These are phyloP conservation scores for Russula sp. DNA, from an alignment of 768 basidiomycete species.

Conservation along the genomic window DNA sequence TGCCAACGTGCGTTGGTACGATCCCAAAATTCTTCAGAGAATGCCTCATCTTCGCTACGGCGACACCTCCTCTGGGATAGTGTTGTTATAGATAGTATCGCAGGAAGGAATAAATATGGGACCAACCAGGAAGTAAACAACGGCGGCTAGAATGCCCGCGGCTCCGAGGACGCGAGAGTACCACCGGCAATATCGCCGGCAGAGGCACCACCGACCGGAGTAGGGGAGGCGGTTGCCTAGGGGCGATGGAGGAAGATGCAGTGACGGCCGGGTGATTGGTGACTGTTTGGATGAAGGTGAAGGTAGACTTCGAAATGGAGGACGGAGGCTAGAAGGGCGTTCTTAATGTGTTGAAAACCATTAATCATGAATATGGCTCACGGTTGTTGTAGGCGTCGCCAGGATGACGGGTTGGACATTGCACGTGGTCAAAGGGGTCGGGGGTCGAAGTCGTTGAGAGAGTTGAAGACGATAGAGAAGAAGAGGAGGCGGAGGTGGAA, in stretches of 20 bases:
- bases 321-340: not conserved
- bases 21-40: conserved; percentile 39
- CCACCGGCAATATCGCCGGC: conserved; percentile 33
- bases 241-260: conserved; percentile 4
- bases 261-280: not conserved
- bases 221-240: conserved; percentile 5
- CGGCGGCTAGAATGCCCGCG: conserved; percentile 30
- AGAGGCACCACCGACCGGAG: conserved; percentile 12
- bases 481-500: not conserved
- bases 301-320: not conserved
- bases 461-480: not conserved
- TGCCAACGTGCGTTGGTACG: conserved; percentile 54
- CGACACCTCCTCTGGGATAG: conserved; percentile 28
- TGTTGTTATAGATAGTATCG: not conserved
- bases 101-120: not conserved
- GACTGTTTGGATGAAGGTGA: conserved; percentile 7
- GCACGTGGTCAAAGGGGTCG: not conserved
- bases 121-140: conserved; percentile 36
- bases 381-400: not conserved
- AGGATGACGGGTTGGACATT: not conserved
- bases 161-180: conserved; percentile 33
- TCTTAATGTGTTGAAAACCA: not conserved
- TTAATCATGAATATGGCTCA: not conserved
- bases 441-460: not conserved
- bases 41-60: conserved; percentile 30